Base-by-base conservation (phyloP, 176 grass and related monocot genomes). In the Aechmea fasciata region DNA sequence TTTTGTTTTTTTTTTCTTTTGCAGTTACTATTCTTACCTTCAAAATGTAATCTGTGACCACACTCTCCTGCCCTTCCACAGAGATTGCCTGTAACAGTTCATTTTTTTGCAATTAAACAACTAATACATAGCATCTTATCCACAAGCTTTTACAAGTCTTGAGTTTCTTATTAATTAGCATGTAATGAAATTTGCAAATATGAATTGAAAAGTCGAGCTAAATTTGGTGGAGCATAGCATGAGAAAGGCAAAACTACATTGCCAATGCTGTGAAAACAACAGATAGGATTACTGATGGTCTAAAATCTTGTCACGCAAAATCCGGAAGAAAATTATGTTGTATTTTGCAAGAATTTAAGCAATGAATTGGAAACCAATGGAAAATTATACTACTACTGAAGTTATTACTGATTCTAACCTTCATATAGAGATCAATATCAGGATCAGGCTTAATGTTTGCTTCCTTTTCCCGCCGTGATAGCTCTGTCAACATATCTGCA, bases 41-140 rank as follows among this genome's bases (percentile, higher is more conserved):
- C 41, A 84, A 29, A 79, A 79, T 75, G 61, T 84, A 80, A 29
- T 84, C 82, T 48, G 82, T 80, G 57, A 84, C 64, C 67, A 79
- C 55, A 52, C 71, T 69, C 18, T 72, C 71, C 48, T 79, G 48
- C 8, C 82, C 82, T 71, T 74, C 77, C 13, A 76, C 64, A 20
- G 82, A 73, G 19, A 73, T 70, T 65, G 76, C 82, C 77, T 84
- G 70, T 71, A 68, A 57, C 12, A 41, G 63, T 66, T 69, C 14
- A 62, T 26, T 26, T 17, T 48, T 72, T 25, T 26, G 11, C 54
- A 72, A 19, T 22, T 20, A 70, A 22, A 59, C 11, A 59, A 57
- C 53, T 3, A 49, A 12, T 26, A 12, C 20, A 26, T 18, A 78
- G 12, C 22, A 69, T 15, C 18, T 13, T 54, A 15, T 13, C 54